phyloP scores from a whole-genome alignment of 768 basidiomycete species.

The Candolleomyces eurysporus region DNA sequence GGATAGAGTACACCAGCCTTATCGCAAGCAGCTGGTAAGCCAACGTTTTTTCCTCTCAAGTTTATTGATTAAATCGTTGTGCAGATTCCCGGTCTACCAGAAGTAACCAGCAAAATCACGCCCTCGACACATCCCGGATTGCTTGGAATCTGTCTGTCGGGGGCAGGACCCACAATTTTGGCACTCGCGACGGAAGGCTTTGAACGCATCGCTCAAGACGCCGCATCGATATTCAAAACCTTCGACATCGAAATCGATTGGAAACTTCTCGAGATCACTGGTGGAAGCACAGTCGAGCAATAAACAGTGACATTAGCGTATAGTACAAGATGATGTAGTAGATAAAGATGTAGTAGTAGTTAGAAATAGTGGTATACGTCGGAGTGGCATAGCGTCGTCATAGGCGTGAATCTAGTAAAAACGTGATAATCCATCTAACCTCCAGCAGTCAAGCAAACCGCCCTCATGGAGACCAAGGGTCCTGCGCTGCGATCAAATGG shows the following conservation, averaged over 20 bases:
- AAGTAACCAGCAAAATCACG: constrained; percentile 87
- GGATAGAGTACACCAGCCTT: constrained; percentile 96
- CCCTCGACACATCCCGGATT: constrained; percentile 91
- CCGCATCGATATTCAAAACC: constrained; percentile 66
- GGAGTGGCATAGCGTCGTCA: neutral
- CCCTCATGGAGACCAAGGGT: constrained; percentile 78
- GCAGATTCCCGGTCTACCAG: constrained; percentile 95
- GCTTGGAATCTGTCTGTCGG: constrained; percentile 95
- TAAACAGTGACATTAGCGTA: too few relatives aligned
- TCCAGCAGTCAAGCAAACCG: constrained; percentile 87
- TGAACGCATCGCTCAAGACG: constrained; percentile 82
- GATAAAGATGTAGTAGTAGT: too few relatives aligned
- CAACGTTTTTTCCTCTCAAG: neutral
- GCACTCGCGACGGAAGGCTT: constrained; percentile 88
- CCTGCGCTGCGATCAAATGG: constrained; percentile 69
- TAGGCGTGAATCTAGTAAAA: neutral
- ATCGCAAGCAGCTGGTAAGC: constrained; percentile 81
- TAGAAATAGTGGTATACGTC: neutral
- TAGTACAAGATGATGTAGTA: too few relatives aligned
- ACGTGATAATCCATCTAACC: constrained; percentile 35
- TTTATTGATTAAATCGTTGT: neutral
- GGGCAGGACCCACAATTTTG: constrained; percentile 96
- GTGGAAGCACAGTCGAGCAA: constrained; percentile 29
- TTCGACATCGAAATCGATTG: constrained; percentile 84
- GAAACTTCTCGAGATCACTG: constrained; percentile 73